Evolutionary conservation across 2,329 filamentous ascomycete genomes (phyloP).

Genomic region (Lasiodiplodia citricola): DNA sequence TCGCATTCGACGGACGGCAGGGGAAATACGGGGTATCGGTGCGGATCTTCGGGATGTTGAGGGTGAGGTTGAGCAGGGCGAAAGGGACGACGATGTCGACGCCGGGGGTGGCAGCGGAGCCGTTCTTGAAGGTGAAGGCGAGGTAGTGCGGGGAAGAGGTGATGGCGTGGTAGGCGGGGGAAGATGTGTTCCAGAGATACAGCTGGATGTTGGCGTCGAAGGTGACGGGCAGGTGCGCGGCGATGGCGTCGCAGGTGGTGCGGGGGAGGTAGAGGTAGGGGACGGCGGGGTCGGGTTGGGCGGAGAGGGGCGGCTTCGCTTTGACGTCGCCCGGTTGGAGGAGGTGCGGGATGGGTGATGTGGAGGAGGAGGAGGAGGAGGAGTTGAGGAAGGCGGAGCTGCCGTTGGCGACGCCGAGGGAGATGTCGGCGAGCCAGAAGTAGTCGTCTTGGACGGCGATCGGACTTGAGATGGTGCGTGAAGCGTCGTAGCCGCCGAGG

Average conservation of each 20-base stretch:
- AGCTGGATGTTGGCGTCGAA: conserved; percentile 31
- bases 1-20: conserved; percentile 35
- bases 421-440: too few relatives aligned
- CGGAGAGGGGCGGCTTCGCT: too few relatives aligned
- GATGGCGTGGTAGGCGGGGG: conserved; percentile 44
- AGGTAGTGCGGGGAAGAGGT: conserved; percentile 50
- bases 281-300: background rate
- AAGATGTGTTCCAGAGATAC: conserved; percentile 37
- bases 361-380: too few relatives aligned
- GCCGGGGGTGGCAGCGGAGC: conserved; percentile 28
- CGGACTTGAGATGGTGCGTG: too few relatives aligned
- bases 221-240: conserved; percentile 35
- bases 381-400: too few relatives aligned
- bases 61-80: conserved; percentile 37
- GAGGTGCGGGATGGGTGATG: too few relatives aligned
- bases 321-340: too few relatives aligned
- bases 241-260: conserved; percentile 32
- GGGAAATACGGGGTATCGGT: conserved; percentile 51
- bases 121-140: conserved; percentile 46
- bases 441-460: too few relatives aligned
- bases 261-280: conserved; percentile 37
- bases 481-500: too few relatives aligned
- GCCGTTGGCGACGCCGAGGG: too few relatives aligned
- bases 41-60: conserved; percentile 34
- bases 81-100: conserved; percentile 49